Base-by-base conservation (phyloP, 1,139 yeast genomes). In the Yamadazyma taylorii region DNA sequence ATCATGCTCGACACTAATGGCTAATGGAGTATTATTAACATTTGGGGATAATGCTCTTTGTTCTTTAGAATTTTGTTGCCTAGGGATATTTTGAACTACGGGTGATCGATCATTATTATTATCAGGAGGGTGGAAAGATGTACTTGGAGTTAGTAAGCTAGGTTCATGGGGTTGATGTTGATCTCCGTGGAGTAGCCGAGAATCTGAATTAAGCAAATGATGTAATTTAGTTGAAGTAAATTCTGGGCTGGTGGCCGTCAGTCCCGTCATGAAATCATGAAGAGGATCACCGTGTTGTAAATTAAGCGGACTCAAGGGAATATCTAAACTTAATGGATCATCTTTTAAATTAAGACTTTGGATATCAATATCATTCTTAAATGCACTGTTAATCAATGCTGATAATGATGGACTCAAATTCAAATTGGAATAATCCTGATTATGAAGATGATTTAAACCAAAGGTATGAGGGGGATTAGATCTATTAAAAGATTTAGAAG, bases 351-450 rank as follows among this genome's bases (percentile, higher is more conserved):
- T 45, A 24, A 36, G 28, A 17, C 37, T 36, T 28, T 38, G 42
- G 13, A 47, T 32, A 8, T 47, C 51, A 8, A 56, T 63, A 13
- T 55, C 63, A 25, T 62, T 63, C 35, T 68, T 66, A 46, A 73
- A 71, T 5, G 78, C 78, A 42, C 58, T 52, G 34, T 60, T 66
- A 22, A 74, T 65, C 24, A 74, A 51, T 1, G 75, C 71, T 0
- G 78, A 66, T 26, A 73, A 56, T 1, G 73, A 60, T 0, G 79
- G 79, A 3, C 75, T 62, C 11, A 63, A 47, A 32, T 55, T 52
- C 5, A 58, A 35, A 24, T 60, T 24, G 4, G 36, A 4, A 22
- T 28, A 15, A 11, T 14, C 7, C 21, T 34, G 19, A 26, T 42
- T 37, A 26, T 36, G 39, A 17, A 35, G 34, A 7, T 32, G 32